These are phyloP conservation scores for Lactifluus volemus DNA, from an alignment of 768 basidiomycete genomes.

Conservation along the genomic window DNA sequence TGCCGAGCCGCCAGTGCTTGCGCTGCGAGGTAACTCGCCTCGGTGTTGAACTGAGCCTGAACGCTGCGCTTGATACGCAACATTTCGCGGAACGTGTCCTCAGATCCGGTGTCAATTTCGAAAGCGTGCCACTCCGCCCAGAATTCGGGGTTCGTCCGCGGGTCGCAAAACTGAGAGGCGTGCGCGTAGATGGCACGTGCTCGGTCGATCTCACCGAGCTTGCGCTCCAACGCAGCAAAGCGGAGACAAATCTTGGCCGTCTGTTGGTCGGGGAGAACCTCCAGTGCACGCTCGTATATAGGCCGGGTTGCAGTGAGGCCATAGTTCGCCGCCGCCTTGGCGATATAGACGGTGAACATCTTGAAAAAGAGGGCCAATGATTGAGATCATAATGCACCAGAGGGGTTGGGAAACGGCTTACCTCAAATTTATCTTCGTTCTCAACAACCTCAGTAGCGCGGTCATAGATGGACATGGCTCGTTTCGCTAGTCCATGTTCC, in stretches of 20 bases:
- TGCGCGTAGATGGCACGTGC: slow-evolving; percentile 96
- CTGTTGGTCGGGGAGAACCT: slow-evolving; percentile 86
- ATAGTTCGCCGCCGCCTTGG: slow-evolving; percentile 92
- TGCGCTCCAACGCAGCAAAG: slow-evolving; percentile 92
- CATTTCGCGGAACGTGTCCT: slow-evolving; percentile 97
- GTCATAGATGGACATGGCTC: slow-evolving; percentile 93
- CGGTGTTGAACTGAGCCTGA: slow-evolving; percentile 98
- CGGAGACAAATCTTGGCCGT: slow-evolving; percentile 97
- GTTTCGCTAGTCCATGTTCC: slow-evolving; percentile 89
- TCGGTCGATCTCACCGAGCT: slow-evolving; percentile 97
- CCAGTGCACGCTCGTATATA: slow-evolving; percentile 92
- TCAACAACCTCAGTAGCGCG: slow-evolving; percentile 81
- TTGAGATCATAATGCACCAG: neutral
- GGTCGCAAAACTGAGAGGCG: slow-evolving; percentile 98
- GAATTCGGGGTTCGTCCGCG: slow-evolving; percentile 82
- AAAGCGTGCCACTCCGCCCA: slow-evolving; percentile 97
- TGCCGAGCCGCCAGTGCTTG: slow-evolving; percentile 71
- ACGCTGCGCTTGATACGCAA: slow-evolving; percentile 95
- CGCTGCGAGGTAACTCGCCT: slow-evolving; percentile 86
- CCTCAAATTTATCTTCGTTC: slow-evolving; percentile 92
- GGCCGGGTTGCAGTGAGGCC: slow-evolving; percentile 93
- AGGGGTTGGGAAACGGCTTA: slow-evolving; percentile 28
- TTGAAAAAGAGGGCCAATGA: slow-evolving; percentile 25
- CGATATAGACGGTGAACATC: slow-evolving; percentile 97
- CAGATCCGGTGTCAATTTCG: slow-evolving; percentile 97